Conservation (phyloP, 306 rosid species). For the Ormosia semicastrata region DNA sequence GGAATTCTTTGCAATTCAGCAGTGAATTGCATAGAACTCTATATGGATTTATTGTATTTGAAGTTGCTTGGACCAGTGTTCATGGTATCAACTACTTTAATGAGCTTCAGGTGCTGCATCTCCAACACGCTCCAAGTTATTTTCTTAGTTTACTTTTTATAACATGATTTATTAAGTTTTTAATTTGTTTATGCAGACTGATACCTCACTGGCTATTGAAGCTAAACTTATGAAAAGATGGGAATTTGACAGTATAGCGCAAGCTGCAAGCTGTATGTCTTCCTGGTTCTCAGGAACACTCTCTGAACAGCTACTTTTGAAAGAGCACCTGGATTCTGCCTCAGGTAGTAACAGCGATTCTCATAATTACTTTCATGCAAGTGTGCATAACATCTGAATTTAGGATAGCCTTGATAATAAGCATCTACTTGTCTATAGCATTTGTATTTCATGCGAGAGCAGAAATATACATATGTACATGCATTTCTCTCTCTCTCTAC, state of each 20-base stretch:
- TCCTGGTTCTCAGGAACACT: conserved; percentile 85
- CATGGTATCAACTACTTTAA: conserved; percentile 91
- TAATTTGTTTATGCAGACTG: conserved; percentile 62
- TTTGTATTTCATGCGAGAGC: conserved; percentile 6
- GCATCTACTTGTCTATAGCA: not conserved
- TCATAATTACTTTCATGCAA: conserved; percentile 16
- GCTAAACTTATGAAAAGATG: conserved; percentile 81
- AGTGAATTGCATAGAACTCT: conserved; percentile 79
- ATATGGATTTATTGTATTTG: conserved; percentile 86
- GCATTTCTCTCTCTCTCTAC: not conserved
- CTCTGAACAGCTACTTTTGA: conserved; percentile 59
- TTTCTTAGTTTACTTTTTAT: conserved; percentile 16
- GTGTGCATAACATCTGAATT: conserved; percentile 9
- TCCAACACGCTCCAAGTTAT: conserved; percentile 19
- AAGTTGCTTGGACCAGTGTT: conserved; percentile 76
- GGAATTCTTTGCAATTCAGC: conserved; percentile 61
- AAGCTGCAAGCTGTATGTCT: conserved; percentile 70
- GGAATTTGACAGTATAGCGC: conserved; percentile 94
- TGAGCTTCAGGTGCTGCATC: conserved; percentile 81
- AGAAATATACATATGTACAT: not conserved
- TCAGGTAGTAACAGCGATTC: conserved; percentile 51
- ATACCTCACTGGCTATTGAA: conserved; percentile 85
- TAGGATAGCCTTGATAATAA: conserved; percentile 22
- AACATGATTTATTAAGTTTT: conserved; percentile 2
- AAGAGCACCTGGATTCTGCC: conserved; percentile 65